A percentile compares a stretch with the other conserved stretches of the same genome.
phyloP scores from a whole-genome alignment of 2,329 filamentous ascomycete genomes.

The Blumeriella jaapii region DNA sequence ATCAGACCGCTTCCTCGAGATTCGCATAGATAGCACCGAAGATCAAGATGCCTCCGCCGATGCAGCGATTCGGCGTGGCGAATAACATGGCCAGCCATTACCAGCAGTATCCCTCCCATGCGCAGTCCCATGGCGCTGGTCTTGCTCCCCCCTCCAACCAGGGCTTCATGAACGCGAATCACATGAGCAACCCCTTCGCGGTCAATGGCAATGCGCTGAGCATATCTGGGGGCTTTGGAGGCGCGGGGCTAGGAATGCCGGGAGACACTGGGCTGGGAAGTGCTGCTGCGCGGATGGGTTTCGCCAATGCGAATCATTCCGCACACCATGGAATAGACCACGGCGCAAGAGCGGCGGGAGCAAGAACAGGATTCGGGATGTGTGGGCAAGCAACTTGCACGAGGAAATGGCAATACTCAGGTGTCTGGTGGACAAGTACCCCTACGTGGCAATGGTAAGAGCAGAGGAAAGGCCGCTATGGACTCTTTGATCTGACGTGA shows the following conservation, averaged over 20 bases:
- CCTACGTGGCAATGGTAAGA: constrained; percentile 94
- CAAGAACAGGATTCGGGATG: constrained; percentile 81
- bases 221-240: constrained; percentile 44
- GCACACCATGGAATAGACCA: constrained; percentile 42
- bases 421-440: constrained; percentile 77
- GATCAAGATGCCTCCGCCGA: constrained; percentile 27
- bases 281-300: constrained; percentile 80
- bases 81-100: constrained; percentile 30
- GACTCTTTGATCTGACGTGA: constrained; percentile 18
- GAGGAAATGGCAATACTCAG: constrained; percentile 83
- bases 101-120: constrained; percentile 34
- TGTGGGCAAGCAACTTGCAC: constrained; percentile 85
- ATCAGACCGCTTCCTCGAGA: constrained; percentile 23
- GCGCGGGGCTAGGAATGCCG: constrained; percentile 39
- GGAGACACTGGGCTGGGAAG: constrained; percentile 64
- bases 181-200: constrained; percentile 56
- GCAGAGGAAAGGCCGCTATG: constrained; percentile 6
- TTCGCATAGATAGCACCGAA: constrained; percentile 24
- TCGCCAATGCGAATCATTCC: constrained; percentile 57
- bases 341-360: constrained; percentile 44
- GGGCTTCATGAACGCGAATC: constrained; percentile 58
- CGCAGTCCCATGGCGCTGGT: constrained; percentile 34
- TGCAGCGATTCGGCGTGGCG: constrained; percentile 27
- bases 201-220: constrained; percentile 40
- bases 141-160: constrained; percentile 48